A percentile compares a stretch with the other conserved stretches of the same genome.
phyloP scores from a whole-genome alignment of 1,284 basidiomycete species.

The Ganoderma sinense region DNA sequence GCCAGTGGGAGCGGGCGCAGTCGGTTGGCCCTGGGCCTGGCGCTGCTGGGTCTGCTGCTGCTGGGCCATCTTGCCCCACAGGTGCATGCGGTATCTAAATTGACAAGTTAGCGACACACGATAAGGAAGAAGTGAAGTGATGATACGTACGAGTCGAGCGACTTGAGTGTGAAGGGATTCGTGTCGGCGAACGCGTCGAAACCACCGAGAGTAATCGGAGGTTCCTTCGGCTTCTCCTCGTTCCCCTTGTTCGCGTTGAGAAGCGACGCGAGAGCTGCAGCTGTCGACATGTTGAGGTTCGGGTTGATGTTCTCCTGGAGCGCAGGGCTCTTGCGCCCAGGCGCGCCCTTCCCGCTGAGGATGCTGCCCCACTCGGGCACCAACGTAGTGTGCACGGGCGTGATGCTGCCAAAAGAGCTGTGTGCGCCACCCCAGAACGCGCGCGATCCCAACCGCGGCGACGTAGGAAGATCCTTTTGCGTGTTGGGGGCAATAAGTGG shows the following conservation, averaged over 20 bases:
- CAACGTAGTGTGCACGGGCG: slow-evolving; percentile 86
- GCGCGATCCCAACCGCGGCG: slow-evolving; percentile 56
- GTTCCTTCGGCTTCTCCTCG: slow-evolving; percentile 36
- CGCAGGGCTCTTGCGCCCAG: slow-evolving; percentile 36
- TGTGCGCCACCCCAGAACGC: slow-evolving; percentile 79
- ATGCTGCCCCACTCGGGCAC: slow-evolving; percentile 61
- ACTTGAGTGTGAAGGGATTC: slow-evolving; percentile 85
- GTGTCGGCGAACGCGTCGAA: slow-evolving; percentile 79
- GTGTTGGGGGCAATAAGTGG: slow-evolving; percentile 75
- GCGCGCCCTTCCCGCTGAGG: slow-evolving; percentile 44
- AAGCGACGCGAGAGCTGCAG: slow-evolving; percentile 23
- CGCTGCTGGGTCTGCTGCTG: slow-evolving; percentile 37
- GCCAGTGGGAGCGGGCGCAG: slow-evolving; percentile 45
- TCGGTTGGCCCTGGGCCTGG: slow-evolving; percentile 40
- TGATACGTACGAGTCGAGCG: slow-evolving; percentile 74
- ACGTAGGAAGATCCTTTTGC: slow-evolving; percentile 82
- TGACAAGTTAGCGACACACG: background rate
- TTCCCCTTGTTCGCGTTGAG: slow-evolving; percentile 17
- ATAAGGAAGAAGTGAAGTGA: slow-evolving; percentile 10
- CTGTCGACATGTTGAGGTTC: slow-evolving; percentile 55
- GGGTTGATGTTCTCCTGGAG: slow-evolving; percentile 88
- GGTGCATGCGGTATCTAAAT: slow-evolving; percentile 78
- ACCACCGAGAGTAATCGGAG: slow-evolving; percentile 31
- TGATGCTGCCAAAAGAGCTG: slow-evolving; percentile 70
- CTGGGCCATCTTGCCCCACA: slow-evolving; percentile 84